Evolutionary conservation across 352 stramenopile species (phyloP).

Genomic region (Pythium phragmiticola): DNA sequence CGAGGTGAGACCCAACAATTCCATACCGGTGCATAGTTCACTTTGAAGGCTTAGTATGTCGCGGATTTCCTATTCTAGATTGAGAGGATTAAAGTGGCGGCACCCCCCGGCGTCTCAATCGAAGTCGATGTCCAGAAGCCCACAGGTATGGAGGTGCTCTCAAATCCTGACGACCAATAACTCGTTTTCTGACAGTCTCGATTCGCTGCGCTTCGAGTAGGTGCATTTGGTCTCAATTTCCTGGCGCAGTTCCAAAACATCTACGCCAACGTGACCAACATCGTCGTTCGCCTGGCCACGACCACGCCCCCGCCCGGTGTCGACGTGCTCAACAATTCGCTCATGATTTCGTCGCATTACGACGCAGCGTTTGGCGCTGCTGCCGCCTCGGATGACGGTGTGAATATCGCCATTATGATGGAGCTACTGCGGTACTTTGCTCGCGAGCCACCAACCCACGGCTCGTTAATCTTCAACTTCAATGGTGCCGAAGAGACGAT

Average conservation of each 20-base stretch:
- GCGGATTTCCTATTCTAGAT: conserved; percentile 34
- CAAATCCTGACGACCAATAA: not conserved
- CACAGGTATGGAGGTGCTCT: conserved; percentile 27
- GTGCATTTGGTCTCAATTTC: conserved; percentile 78
- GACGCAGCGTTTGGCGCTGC: conserved; percentile 69
- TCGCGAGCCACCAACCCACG: conserved; percentile 39
- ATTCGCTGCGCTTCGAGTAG: conserved; percentile 7
- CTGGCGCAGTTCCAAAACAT: conserved; percentile 83
- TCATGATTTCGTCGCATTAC: conserved; percentile 81
- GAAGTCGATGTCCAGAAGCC: conserved; percentile 68
- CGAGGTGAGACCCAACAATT: conserved; percentile 31
- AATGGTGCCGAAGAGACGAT: conserved; percentile 82
- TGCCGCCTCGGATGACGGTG: conserved; percentile 72
- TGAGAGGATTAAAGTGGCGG: conserved; percentile 42
- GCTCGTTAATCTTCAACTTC: conserved; percentile 77
- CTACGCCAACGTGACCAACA: conserved; percentile 84
- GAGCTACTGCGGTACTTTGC: conserved; percentile 56
- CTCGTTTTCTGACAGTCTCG: not conserved
- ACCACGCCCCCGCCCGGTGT: conserved; percentile 14
- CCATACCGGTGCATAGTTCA: not conserved
- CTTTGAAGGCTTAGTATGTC: not conserved
- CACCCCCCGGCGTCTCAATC: conserved; percentile 35
- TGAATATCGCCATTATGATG: conserved; percentile 83
- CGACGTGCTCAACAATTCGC: conserved; percentile 45
- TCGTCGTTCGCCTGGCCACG: conserved; percentile 59